Percentiles rank a stretch among this genome's conserved stretches.
Conservation (phyloP, 2,329 filamentous ascomycete genomes). For the Cryoendolithus antarcticus region DNA sequence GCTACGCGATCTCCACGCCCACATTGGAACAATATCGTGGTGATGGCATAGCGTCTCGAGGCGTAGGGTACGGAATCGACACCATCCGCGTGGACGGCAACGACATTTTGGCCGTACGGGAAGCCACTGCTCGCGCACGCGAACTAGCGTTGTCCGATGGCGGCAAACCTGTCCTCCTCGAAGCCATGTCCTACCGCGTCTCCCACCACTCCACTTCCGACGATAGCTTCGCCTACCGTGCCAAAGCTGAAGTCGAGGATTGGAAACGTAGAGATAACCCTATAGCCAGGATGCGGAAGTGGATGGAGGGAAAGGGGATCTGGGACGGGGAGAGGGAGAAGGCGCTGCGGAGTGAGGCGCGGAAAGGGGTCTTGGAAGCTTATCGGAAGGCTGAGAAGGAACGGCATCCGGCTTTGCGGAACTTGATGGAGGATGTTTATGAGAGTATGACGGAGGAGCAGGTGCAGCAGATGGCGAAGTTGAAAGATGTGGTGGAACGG, state of each 20-base stretch:
- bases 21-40: conserved; percentile 85
- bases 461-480: conserved; percentile 59
- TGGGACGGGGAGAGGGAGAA: conserved; percentile 83
- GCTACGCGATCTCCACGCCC: conserved; percentile 80
- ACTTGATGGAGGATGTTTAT: conserved; percentile 81
- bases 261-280: conserved; percentile 89
- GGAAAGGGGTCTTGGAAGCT: conserved; percentile 68
- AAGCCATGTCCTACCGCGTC: conserved; percentile 97
- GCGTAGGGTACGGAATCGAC: conserved; percentile 85
- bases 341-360: conserved; percentile 49
- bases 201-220: conserved; percentile 95
- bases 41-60: conserved; percentile 78
- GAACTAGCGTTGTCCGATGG: conserved; percentile 66
- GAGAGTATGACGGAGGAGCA: conserved; percentile 73
- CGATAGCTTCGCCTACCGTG: conserved; percentile 92
- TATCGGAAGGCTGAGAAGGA: conserved; percentile 74
- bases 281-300: conserved; percentile 74
- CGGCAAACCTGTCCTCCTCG: conserved; percentile 74
- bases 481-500: conserved; percentile 64
- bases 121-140: conserved; percentile 66
- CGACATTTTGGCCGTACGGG: conserved; percentile 77
- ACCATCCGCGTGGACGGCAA: conserved; percentile 87
- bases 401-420: conserved; percentile 60
- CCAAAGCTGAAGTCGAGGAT: conserved; percentile 83
- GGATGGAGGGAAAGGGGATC: conserved; percentile 68